Base-by-base conservation (phyloP, 2,329 filamentous ascomycete genomes). In the Hypoxylon sp. region DNA sequence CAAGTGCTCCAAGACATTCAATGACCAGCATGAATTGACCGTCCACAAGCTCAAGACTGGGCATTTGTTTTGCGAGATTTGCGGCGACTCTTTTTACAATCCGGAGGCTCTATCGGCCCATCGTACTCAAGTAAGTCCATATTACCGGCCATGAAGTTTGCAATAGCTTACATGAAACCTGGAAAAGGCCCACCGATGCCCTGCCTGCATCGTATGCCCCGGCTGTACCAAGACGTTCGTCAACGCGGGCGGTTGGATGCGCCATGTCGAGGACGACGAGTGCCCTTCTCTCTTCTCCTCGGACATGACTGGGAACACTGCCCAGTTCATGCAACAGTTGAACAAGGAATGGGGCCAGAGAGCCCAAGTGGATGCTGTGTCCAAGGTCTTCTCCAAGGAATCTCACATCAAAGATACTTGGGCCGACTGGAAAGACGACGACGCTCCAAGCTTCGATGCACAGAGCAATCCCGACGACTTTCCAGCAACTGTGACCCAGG, bases 201-300 rank as follows among this genome's bases (percentile, higher is more conserved):
- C 73, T 17, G 80, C 84, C 55, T 62, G 78, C 1, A 75, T 87
- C 1, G 48, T 65, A 2, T 87, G 84, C 49, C 82, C 82, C 1
- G 84, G 80, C 24, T 87, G 84, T 60, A 52, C 69, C 0, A 61
- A 68, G 1, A 72, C 72, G 0, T 85, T 84, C 57, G 48, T 30
- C 0, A 74, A 76, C 0, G 72, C 80, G 0, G 74, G 77, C 0
- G 64, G 52, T 0, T 77, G 84, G 34, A 77, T 85, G 54, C 37
- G 61, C 0, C 84, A 87, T 51, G 75, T 86, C 3, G 82, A 86
- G 70, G 65, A 66, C 1, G 70, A 75, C 22, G 56, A 76, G 1
- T 87, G 84, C 63, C 26, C 59, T 1, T 53, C 37, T 0, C 77
- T 86, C 59, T 72, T 67, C 24, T 70, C 70, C 2, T 58, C 63